These are phyloP conservation scores for Cyclotella kingstonii DNA, from an alignment of 108 stramenopile genomes.

Conservation along the genomic window DNA sequence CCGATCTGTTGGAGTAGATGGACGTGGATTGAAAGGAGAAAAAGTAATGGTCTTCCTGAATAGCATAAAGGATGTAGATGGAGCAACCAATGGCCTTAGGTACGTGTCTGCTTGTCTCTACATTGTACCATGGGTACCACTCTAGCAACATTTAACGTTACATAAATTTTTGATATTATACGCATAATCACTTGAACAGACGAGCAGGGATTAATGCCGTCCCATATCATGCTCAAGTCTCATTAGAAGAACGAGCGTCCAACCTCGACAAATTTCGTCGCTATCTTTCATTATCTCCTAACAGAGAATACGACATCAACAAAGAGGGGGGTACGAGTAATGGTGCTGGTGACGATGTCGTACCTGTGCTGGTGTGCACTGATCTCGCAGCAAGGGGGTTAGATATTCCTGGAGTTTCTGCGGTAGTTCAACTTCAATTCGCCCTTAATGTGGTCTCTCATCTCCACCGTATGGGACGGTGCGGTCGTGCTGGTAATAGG, in stretches of 20 bases:
- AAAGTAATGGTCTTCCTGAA: conserved; percentile 91
- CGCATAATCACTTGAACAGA: too few relatives aligned
- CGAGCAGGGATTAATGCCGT: conserved; percentile 75
- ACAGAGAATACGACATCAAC: conserved; percentile 16
- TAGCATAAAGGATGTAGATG: conserved; percentile 82
- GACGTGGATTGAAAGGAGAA: conserved; percentile 68
- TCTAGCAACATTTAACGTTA: not conserved
- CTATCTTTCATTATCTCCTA: conserved; percentile 40
- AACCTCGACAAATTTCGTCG: conserved; percentile 82
- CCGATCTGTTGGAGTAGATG: conserved; percentile 50
- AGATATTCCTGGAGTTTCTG: conserved; percentile 94
- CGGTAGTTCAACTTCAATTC: conserved; percentile 96
- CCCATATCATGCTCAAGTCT: conserved; percentile 83
- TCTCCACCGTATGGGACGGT: conserved; percentile 98
- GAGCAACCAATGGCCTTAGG: conserved; percentile 64
- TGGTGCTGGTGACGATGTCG: too few relatives aligned
- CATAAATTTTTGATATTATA: conserved; percentile 2
- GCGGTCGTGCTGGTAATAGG: conserved; percentile 93
- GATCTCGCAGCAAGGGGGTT: conserved; percentile 96
- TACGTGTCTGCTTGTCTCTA: conserved; percentile 10
- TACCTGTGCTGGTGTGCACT: conserved; percentile 91
- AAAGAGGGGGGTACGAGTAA: too few relatives aligned
- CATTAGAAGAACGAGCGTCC: conserved; percentile 69
- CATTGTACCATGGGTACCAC: not conserved
- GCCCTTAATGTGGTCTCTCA: conserved; percentile 95